Percentiles rank a stretch among this genome's conserved stretches.
Evolutionary conservation across 148 eudicot genomes (phyloP).

Genomic region (Vaccinium corymbosum): DNA sequence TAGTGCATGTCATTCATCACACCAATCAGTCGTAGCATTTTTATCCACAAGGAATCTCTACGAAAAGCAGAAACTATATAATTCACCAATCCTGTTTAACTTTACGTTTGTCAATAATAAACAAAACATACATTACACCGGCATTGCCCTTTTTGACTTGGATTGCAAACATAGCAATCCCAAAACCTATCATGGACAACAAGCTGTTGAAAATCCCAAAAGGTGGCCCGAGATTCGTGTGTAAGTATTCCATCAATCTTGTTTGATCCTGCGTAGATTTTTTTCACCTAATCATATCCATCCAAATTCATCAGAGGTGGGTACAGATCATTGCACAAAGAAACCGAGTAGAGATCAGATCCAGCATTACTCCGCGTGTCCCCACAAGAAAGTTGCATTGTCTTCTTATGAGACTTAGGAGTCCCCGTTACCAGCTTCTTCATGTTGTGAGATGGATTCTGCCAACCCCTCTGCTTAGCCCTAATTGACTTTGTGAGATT

Average conservation of each 20-base stretch:
- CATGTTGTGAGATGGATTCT: conserved; percentile 24
- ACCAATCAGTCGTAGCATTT: no score
- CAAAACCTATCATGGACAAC: conserved; percentile 34
- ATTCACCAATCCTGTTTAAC: background rate
- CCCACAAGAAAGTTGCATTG: conserved; percentile 42
- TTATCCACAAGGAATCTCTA: background rate
- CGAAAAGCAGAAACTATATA: background rate
- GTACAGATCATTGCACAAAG: conserved; percentile 65
- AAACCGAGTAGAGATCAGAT: conserved; percentile 43
- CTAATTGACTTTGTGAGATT: conserved; percentile 65
- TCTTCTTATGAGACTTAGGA: conserved; percentile 27
- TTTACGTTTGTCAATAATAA: background rate
- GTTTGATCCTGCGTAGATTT: conserved; percentile 16
- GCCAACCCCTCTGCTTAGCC: conserved; percentile 57
- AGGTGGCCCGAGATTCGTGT: background rate
- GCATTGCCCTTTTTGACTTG: background rate
- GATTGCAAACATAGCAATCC: background rate
- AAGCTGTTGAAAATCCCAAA: conserved; percentile 57
- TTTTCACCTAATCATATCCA: conserved; percentile 33
- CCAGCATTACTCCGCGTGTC: conserved; percentile 50
- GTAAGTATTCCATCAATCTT: background rate
- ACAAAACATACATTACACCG: background rate
- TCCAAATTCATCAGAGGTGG: conserved; percentile 49
- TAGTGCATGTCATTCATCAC: background rate
- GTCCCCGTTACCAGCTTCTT: conserved; percentile 35